A percentile compares a stretch with the other conserved stretches of the same genome.
Conservation (phyloP, 75 land plant species). For the Cunninghamia lanceolata region DNA sequence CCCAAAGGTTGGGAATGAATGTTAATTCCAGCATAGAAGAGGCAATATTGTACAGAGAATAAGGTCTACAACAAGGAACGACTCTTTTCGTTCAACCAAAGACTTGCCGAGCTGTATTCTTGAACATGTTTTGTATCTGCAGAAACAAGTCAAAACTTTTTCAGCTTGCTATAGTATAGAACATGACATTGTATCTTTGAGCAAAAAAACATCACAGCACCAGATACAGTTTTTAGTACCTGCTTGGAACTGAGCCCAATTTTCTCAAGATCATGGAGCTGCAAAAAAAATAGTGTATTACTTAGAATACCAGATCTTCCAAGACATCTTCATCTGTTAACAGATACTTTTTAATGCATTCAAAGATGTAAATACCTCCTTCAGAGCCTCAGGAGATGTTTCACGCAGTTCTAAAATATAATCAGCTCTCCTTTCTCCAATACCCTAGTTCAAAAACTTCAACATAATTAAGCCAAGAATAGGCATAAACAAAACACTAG, state of each 20-base stretch:
- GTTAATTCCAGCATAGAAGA: background rate
- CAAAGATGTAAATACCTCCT: slow-evolving; percentile 49
- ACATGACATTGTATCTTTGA: background rate
- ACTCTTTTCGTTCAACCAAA: slow-evolving; percentile 17
- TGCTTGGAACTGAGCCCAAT: slow-evolving; percentile 84
- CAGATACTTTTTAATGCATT: background rate
- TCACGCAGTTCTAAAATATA: slow-evolving; percentile 65
- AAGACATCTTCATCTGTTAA: background rate
- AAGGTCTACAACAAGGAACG: background rate
- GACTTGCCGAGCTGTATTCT: slow-evolving; percentile 37
- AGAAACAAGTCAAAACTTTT: background rate
- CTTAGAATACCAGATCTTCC: background rate
- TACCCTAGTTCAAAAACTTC: slow-evolving; percentile 49
- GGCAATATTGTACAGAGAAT: background rate
- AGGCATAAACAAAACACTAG: background rate
- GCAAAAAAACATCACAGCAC: background rate
- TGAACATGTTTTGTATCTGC: slow-evolving; percentile 56
- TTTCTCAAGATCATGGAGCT: slow-evolving; percentile 79
- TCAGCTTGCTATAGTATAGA: background rate
- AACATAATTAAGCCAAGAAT: background rate
- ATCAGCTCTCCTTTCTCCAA: slow-evolving; percentile 75
- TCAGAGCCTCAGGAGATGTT: slow-evolving; percentile 51
- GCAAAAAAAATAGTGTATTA: slow-evolving; percentile 10
- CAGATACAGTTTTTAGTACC: slow-evolving; percentile 21
- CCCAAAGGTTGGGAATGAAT: background rate